Base-by-base conservation (phyloP, 768 basidiomycete genomes). In the Lactifluus hygrophoroides region DNA sequence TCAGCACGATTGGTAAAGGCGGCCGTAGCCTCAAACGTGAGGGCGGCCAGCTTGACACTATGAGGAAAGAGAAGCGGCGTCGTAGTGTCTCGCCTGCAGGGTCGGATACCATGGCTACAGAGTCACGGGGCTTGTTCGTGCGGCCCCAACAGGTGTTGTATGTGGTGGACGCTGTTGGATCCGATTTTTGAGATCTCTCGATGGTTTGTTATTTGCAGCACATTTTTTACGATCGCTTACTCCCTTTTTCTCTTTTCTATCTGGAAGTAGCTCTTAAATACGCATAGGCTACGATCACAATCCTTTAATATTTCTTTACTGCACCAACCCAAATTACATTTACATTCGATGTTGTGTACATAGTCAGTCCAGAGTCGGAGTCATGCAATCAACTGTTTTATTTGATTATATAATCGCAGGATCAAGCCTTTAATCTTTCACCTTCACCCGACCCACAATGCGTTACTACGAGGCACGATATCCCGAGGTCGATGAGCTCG, bases 401-500 rank as follows among this genome's bases (percentile, higher is more conserved):
- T 38, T 17, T 23, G 51, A 58, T 48, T 53, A 47, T 10, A 49
- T 58, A 57, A 46, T 40, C 50, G 10, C 38, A 21, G 32, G 23
- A 53, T 53, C 37, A 37, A 44, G 40, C 19, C 23, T n/a, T n/a
- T 6, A 16, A 23, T 21, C 9, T 13, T 42, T 19, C n/a, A 19
- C 40, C 32, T 42, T 10, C 8, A 19, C 40, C 23, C 13, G 8
- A 21, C 3, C 32, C 7, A 70, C 54, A 9, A 94, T 94, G 92
- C 84, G 94, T 38, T 97, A 92, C 74, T 96, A 95, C 73, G 85
- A 91, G 71, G 89, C 88, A 68, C 84, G 85, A 66, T 96, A 94
- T 70, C 94, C 94, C 27, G 90, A 97, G 73, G 91, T 96, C 62
- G 95, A 99, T 71, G 91, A 96, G 71, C 85, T 98, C 51, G 96